phyloP scores from a whole-genome alignment of 345 rosid genomes.

The Citrus medica region DNA sequence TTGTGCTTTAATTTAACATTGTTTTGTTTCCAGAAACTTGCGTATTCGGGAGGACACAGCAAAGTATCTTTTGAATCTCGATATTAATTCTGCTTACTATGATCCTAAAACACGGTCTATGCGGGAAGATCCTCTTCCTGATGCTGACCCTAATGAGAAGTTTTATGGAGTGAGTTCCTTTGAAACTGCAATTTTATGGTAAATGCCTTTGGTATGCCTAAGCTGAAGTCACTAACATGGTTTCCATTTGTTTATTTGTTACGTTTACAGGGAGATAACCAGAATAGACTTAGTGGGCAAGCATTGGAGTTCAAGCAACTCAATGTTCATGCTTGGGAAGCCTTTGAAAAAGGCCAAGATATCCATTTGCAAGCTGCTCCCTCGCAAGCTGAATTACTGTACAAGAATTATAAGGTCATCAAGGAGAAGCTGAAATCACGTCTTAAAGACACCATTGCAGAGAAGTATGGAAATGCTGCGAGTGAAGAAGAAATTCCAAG shows the following conservation, averaged over 20 bases:
- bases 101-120: conserved; percentile 78
- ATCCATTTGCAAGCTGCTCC: conserved; percentile 79
- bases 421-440: conserved; percentile 52
- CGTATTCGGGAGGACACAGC: conserved; percentile 80
- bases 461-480: conserved; percentile 67
- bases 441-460: conserved; percentile 47
- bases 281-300: conserved; percentile 68
- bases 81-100: conserved; percentile 70
- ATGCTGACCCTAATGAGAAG: conserved; percentile 71
- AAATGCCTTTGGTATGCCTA: not conserved
- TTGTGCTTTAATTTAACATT: not conserved
- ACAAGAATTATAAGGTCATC: conserved; percentile 43
- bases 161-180: conserved; percentile 48
- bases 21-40: conserved; percentile 43
- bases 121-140: conserved; percentile 86
- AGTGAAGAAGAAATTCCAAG: conserved; percentile 51
- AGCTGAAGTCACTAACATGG: not conserved
- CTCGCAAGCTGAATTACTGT: conserved; percentile 70
- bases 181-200: not conserved
- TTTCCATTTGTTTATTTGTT: conserved; percentile 8
- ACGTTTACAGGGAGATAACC: conserved; percentile 58
- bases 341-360: conserved; percentile 73
- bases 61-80: conserved; percentile 70
- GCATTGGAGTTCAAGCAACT: conserved; percentile 61
- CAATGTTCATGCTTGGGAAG: conserved; percentile 56